Conservation (phyloP, 2,329 filamentous ascomycete species). For the Pyrenochaeta sp. region DNA sequence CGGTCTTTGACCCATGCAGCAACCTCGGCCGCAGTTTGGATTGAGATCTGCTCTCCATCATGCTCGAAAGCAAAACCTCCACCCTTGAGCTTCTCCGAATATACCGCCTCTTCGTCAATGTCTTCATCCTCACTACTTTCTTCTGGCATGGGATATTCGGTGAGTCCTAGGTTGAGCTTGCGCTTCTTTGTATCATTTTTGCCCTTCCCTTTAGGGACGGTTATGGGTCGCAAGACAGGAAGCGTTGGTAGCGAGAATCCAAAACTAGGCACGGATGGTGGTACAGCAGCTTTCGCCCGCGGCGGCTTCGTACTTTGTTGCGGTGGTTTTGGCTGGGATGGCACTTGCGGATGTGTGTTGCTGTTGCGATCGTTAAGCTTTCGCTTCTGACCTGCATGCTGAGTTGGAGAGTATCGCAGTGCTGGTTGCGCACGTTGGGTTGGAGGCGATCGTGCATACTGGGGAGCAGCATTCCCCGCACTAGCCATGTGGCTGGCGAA, state of each 20-base stretch:
- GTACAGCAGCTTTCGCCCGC: conserved; percentile 42
- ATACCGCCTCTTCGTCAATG: conserved; percentile 71
- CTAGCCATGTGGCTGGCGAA: conserved; percentile 35
- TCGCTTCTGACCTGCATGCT: conserved; percentile 40
- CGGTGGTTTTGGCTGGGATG: conserved; percentile 14
- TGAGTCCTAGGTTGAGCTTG: conserved; percentile 75
- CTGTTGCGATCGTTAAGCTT: conserved; percentile 32
- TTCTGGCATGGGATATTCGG: conserved; percentile 63
- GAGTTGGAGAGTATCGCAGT: conserved; percentile 22
- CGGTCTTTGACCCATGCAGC: conserved; percentile 83
- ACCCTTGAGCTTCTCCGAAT: conserved; percentile 52
- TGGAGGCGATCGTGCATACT: conserved; percentile 8
- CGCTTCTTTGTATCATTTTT: conserved; percentile 69
- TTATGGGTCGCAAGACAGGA: conserved; percentile 12
- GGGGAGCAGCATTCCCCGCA: conserved; percentile 1
- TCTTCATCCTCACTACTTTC: conserved; percentile 68
- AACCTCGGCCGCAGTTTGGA: conserved; percentile 71
- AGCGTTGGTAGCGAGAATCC: conserved; percentile 42
- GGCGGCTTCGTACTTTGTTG: conserved; percentile 38
- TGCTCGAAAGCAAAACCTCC: conserved; percentile 67
- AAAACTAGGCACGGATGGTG: conserved; percentile 49
- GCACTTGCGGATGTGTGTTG: conserved; percentile 13
- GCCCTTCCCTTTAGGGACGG: conserved; percentile 4
- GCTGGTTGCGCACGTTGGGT: conserved; percentile 14
- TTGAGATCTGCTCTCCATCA: conserved; percentile 61